Evolutionary conservation across 225 moss, liverwort and hornwort genomes (phyloP).

Genomic region (Physcomitrium patens): DNA sequence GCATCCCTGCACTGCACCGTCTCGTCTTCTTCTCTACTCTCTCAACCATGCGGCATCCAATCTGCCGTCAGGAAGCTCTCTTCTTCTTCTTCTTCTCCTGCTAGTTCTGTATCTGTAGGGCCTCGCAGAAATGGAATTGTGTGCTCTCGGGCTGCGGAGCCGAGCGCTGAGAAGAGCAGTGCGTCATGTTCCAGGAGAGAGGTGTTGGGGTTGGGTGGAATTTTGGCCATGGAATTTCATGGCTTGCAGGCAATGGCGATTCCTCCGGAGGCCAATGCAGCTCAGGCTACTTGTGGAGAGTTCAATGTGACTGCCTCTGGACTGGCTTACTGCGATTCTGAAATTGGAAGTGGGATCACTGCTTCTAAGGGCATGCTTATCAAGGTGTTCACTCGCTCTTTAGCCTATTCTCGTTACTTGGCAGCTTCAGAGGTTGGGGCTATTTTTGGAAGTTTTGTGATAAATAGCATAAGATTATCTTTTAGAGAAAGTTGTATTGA

Average conservation of each 20-base stretch:
- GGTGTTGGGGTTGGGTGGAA: conserved; percentile 44
- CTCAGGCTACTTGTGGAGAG: conserved; percentile 46
- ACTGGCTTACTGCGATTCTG: conserved; percentile 75
- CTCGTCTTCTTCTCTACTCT: conserved; percentile 6
- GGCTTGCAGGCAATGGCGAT: conserved; percentile 12
- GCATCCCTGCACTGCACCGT: conserved; percentile 22
- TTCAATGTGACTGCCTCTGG: conserved; percentile 70
- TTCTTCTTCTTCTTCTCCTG: neutral
- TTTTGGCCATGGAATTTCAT: conserved; percentile 38
- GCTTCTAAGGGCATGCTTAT: conserved; percentile 90
- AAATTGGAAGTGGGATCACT: conserved; percentile 64
- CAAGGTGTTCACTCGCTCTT: conserved; percentile 51
- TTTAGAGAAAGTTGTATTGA: neutral
- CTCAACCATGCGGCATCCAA: conserved; percentile 11
- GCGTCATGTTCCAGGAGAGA: conserved; percentile 50
- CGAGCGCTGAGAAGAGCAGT: neutral
- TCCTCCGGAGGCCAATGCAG: conserved; percentile 45
- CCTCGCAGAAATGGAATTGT: conserved; percentile 5
- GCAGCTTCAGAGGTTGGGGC: neutral
- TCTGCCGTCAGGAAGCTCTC: neutral
- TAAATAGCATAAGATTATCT: too few relatives aligned
- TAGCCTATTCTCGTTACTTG: neutral
- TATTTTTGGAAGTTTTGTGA: neutral
- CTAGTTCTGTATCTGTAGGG: neutral
- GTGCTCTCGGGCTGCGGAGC: conserved; percentile 14